Base-by-base conservation (phyloP, 768 basidiomycete genomes). In the Lactarius pseudohatsudake region DNA sequence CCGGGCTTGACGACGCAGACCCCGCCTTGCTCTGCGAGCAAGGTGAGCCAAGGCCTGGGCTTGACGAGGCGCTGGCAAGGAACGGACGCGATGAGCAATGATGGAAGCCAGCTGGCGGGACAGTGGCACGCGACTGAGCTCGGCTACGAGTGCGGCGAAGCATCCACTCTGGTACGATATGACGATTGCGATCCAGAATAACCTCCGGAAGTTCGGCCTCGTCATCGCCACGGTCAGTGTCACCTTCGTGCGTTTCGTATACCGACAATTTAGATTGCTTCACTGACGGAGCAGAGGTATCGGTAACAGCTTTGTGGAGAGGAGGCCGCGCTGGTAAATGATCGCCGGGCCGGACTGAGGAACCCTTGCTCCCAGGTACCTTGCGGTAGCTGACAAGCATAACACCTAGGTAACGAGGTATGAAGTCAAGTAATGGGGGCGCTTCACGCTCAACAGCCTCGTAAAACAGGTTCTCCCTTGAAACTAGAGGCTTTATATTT, bases 321-420 rank as follows among this genome's bases (percentile, higher is more conserved):
- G 70, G 69, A 4, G 74, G 77, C 11, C 77, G 74, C 20, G 72
- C 66, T 32, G 57, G 63, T 18, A 65, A 57, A 32, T 65, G 62
- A 11, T 61, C 56, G 26, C 8, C 11, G n/a, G 67, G 66, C n/a
- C 69, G 67, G 56, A 56, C 45, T 3, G 68, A 66, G 1, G 70
- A 58, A 22, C 66, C 64, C 32, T 72, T 62, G 57, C 71, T 69
- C 54, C 65, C 71, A 18, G 67, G 77, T 1, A 94, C 91, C 16
- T 90, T 85, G 30, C 97, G 87, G 74, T 98, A 98, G 61, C 90
- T 96, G 72, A 99, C 96, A 50, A 98, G 84, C 94, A 99, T 97
- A 62, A 99, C 97, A 28, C 97, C 97, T 18, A 99, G 82, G 77
- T 99, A 99, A 54, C 96, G 89, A n/a, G 97, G 97, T 66, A 98